Percentiles rank a stretch among this genome's conserved stretches.
These are phyloP conservation scores for Imleria badia DNA, from an alignment of 768 basidiomycete species.

Conservation along the genomic window DNA sequence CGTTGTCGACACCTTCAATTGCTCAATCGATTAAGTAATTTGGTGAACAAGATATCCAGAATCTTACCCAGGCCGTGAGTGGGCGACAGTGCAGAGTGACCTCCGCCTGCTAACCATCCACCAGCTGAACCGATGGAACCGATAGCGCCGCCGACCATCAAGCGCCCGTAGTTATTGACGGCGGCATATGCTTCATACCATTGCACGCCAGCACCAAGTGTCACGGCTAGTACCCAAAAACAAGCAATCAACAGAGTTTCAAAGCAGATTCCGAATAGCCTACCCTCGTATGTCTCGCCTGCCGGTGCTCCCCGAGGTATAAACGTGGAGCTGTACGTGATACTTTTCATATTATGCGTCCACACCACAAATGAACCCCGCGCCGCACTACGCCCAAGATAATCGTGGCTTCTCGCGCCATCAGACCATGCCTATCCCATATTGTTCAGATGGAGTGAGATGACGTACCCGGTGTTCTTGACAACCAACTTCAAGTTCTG, in stretches of 20 bases:
- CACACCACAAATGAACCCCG: slow-evolving; percentile 41
- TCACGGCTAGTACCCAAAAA: slow-evolving; percentile 28
- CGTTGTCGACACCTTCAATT: slow-evolving; percentile 45
- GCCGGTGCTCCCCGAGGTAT: slow-evolving; percentile 32
- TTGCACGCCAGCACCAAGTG: slow-evolving; percentile 45
- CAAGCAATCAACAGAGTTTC: slow-evolving; percentile 2
- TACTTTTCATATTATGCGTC: slow-evolving; percentile 44
- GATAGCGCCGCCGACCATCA: slow-evolving; percentile 45
- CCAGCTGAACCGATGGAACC: slow-evolving; percentile 49
- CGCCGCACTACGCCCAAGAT: slow-evolving; percentile 41
- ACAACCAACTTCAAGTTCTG: slow-evolving; percentile 24
- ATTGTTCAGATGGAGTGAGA: not conserved
- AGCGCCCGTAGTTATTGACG: slow-evolving; percentile 37
- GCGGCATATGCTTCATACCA: slow-evolving; percentile 47
- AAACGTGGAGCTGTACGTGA: slow-evolving; percentile 33
- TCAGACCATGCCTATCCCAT: not conserved
- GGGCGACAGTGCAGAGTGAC: slow-evolving; percentile 44
- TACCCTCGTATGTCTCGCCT: slow-evolving; percentile 24
- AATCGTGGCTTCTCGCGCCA: slow-evolving; percentile 34
- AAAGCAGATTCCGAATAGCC: not conserved
- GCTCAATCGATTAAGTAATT: not conserved
- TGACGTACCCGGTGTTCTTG: slow-evolving; percentile 29
- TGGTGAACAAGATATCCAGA: not conserved
- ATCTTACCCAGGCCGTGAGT: slow-evolving; percentile 42
- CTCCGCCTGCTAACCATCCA: slow-evolving; percentile 52